Evolutionary conservation across 768 basidiomycete genomes (phyloP), one percentile per base, ranked within the genome.

Genomic region (Artomyces pyxidatus): DNA sequence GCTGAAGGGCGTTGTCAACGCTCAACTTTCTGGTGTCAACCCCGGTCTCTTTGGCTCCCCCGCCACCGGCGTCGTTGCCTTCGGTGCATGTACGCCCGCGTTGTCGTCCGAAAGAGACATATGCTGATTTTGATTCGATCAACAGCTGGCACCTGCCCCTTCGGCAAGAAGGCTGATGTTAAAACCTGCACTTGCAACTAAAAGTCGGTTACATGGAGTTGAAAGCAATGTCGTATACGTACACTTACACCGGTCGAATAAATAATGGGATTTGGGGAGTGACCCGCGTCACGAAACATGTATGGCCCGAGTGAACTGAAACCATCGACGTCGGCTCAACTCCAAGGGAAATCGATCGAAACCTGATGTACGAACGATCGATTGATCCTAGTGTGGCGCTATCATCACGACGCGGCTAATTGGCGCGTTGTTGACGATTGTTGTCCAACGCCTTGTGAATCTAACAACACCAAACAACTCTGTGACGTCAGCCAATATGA

Each of bases 11-110:
- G 60, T 79, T 11, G 72, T 73, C n/a, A 75, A 79, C 54, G 73
- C 69, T 14, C 77, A 80, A 57, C 75, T 79, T 46, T 68, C 70
- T n/a, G 71, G 69, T 37, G 78, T 78, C 43, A 69, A 78, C 56
- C 75, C 75, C 16, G 64, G 74, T 19, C 42, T 78, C 22, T 79
- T 78, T 61, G 78, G 77, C 51, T 71, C 73, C 52, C 74, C 75
- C 22, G 70, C 67, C 1, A 50, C 61, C 2, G 73, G 73, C 45
- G 71, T 77, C 16, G 58, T 62, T 14, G 71, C 78, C 2, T 77
- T 79, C 48, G 67, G 65, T 32, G 68, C 67, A 46, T 46, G 74
- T 75, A 49, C 61, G 73, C 65, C 35, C n/a, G n/a, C n/a, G n/a
- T 19, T 11, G 25, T 23, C 14, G 22, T 17, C 19, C 12, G 37